Conservation (phyloP, 106 monocot genomes). For the Acanthochlamys bracteata region DNA sequence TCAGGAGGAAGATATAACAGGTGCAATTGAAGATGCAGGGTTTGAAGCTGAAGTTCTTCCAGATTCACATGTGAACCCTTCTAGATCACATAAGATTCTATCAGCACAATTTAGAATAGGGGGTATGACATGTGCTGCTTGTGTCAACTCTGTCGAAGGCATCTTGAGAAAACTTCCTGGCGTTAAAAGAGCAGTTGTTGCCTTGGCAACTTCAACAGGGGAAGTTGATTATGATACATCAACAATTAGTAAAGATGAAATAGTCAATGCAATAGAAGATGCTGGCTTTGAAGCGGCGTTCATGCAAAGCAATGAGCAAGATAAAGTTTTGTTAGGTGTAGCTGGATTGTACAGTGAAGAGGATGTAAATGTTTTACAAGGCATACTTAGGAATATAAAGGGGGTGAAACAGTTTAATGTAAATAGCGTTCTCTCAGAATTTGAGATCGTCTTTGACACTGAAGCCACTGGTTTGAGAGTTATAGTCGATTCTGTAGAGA, state of each 20-base stretch:
- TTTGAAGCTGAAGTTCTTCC: conserved; percentile 83
- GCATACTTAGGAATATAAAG: conserved; percentile 40
- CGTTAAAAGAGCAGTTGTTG: conserved; percentile 85
- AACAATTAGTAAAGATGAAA: conserved; percentile 69
- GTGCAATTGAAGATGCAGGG: conserved; percentile 94
- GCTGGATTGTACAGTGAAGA: conserved; percentile 33
- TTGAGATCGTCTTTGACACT: conserved; percentile 77
- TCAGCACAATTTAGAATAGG: conserved; percentile 85
- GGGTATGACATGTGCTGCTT: conserved; percentile 97
- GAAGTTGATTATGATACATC: conserved; percentile 89
- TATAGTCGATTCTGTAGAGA: conserved; percentile 69
- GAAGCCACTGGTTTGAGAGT: conserved; percentile 67
- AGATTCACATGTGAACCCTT: conserved; percentile 28
- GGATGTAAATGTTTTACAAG: conserved; percentile 51
- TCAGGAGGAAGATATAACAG: conserved; percentile 75
- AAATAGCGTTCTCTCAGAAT: conserved; percentile 35
- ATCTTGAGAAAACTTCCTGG: conserved; percentile 78
- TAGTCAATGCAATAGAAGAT: conserved; percentile 88
- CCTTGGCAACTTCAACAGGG: conserved; percentile 77
- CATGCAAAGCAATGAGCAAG: conserved; percentile 77
- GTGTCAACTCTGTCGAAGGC: conserved; percentile 92
- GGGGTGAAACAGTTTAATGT: conserved; percentile 63
- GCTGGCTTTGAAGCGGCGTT: conserved; percentile 92
- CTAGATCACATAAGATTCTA: conserved; percentile 40
- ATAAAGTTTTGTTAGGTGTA: conserved; percentile 49